Base-by-base conservation (phyloP, 2,329 filamentous ascomycete genomes). In the Whalleya microplaca region DNA sequence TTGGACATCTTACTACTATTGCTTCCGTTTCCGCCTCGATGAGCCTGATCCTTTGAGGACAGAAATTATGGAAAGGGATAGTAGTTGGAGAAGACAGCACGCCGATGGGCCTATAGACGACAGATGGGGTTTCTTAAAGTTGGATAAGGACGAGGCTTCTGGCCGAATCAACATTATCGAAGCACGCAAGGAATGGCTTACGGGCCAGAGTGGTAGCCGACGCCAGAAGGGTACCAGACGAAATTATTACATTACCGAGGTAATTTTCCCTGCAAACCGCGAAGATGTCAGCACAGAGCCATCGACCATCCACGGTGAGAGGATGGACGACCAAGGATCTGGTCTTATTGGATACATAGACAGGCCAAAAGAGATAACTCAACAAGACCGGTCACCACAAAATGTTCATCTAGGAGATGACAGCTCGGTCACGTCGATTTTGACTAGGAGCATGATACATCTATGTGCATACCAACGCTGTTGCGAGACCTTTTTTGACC, bases 61-160 rank as follows among this genome's bases (percentile, higher is more conserved):
- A n/a, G 73, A 81, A 59, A 69, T 71, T 37, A 74, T 75, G 58
- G 73, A 75, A n/a, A 78, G 79, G 52, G 66, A 71, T 43, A 73
- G 76, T 19, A 79, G 87, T 44, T 91, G 86, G 82, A 79, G 89
- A 7, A 82, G 89, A 16, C 79, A 88, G 48, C 86, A 91, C 63
- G 76, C 75, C 23, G 89, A 92, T 69, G 89, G 89, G 0, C 83
- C 87, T 0, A 85, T 92, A 16, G 88, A 92, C 62, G 86, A 92
- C 64, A 82, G 87, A 2, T 93, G 89, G 89, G 88, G 84, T 0
- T 83, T 85, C 55, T 73, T 93, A 2, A 81, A 81, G 3, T 74
- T 92, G 1, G 80, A 84, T 23, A 77, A 76, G 32, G 84, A 90
- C 56, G 85, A 90, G 56, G 64, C 65, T 10, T 86, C 81, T 0